Percentiles rank a stretch among this genome's conserved stretches.
Evolutionary conservation across 768 basidiomycete genomes (phyloP).

Genomic region (Naematelia aurantialba): DNA sequence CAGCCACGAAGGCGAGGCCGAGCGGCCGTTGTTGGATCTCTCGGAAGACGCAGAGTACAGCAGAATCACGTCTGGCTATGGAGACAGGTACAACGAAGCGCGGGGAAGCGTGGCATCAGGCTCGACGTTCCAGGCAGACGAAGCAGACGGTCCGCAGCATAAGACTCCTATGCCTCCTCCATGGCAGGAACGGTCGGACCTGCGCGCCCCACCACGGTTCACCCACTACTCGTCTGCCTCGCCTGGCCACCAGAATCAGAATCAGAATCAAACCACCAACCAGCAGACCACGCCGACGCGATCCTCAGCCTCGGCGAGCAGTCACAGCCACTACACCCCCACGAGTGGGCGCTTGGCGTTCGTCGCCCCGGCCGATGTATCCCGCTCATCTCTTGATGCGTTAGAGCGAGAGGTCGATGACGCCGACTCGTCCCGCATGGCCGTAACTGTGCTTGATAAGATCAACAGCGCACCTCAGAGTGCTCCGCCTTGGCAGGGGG

Average conservation of each 20-base stretch:
- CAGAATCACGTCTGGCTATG: neutral
- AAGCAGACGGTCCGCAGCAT: neutral
- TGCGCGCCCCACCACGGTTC: neutral
- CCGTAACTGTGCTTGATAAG: neutral
- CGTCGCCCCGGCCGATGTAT: slow-evolving; percentile 16
- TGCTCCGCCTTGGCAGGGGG: slow-evolving; percentile 29
- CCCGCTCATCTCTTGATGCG: slow-evolving; percentile 10
- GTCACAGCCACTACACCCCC: neutral
- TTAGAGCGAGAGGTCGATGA: slow-evolving; percentile 11
- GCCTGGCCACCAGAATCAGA: neutral
- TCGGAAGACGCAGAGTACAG: slow-evolving; percentile 1
- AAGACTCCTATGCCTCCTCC: slow-evolving; percentile 1
- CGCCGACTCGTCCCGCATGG: neutral
- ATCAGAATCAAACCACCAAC: too few species aligned
- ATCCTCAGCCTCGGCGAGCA: neutral
- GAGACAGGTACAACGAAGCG: neutral
- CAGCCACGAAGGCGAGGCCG: neutral
- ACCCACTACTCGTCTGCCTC: slow-evolving; percentile 1
- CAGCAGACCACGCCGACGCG: slow-evolving; percentile 13
- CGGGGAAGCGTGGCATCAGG: slow-evolving; percentile 11
- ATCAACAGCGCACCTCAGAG: neutral
- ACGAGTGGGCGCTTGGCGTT: slow-evolving; percentile 9
- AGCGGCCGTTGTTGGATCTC: neutral
- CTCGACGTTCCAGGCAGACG: slow-evolving; percentile 5
- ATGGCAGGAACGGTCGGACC: slow-evolving; percentile 6